These are phyloP conservation scores for Saccharomycopsis crataegensis DNA, from an alignment of 1,139 yeast species.

Conservation along the genomic window DNA sequence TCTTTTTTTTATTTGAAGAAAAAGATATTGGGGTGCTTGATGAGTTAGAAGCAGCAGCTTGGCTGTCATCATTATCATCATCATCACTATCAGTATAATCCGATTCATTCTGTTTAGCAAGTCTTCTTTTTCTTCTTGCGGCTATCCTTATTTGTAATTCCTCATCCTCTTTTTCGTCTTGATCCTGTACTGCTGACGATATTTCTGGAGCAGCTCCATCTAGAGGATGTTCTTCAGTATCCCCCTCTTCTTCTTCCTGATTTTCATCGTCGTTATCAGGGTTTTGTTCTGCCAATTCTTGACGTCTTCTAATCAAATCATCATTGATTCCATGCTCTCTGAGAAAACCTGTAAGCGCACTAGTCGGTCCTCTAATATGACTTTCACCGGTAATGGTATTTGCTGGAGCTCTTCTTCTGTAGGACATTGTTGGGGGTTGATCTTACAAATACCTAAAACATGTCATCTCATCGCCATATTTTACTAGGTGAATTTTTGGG, in stretches of 20 bases:
- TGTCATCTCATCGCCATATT: neutral
- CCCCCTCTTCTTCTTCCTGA: slow-evolving; percentile 20
- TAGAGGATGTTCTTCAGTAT: slow-evolving; percentile 23
- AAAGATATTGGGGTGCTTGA: neutral
- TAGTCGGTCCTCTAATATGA: slow-evolving; percentile 65
- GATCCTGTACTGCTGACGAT: slow-evolving; percentile 22
- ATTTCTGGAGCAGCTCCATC: slow-evolving; percentile 20
- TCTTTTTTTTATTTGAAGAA: slow-evolving; percentile 8
- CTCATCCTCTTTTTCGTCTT: slow-evolving; percentile 26
- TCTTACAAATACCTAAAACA: neutral
- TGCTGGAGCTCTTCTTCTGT: slow-evolving; percentile 11
- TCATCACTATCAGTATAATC: slow-evolving; percentile 32
- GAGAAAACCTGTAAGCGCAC: slow-evolving; percentile 70
- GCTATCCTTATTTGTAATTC: slow-evolving; percentile 37
- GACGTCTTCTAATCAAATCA: slow-evolving; percentile 62
- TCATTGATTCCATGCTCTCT: slow-evolving; percentile 84
- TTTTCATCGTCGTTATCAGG: slow-evolving; percentile 23
- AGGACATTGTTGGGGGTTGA: slow-evolving; percentile 8
- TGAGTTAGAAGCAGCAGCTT: neutral
- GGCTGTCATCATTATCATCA: slow-evolving; percentile 30
- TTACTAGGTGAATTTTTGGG: neutral
- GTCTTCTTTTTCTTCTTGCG: slow-evolving; percentile 30
- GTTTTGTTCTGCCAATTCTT: slow-evolving; percentile 29
- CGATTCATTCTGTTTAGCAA: slow-evolving; percentile 28
- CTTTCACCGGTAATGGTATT: slow-evolving; percentile 26